Conservation (phyloP, 2,329 filamentous ascomycete genomes). For the Drechslerella coelobrocha region DNA sequence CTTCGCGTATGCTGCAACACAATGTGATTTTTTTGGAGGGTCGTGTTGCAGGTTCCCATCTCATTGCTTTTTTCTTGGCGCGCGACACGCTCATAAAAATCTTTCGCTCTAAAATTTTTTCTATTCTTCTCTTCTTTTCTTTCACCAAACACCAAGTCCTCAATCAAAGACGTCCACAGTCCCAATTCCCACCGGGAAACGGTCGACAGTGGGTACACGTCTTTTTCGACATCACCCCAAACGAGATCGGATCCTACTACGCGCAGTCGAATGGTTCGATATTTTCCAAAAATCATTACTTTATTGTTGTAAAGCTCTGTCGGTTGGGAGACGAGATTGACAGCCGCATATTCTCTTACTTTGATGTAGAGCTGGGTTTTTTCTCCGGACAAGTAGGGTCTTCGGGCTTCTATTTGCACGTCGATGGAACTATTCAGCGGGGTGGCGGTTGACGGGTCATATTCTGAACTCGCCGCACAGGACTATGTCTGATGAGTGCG, state of each 20-base stretch:
- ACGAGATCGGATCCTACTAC: slow-evolving; percentile 43
- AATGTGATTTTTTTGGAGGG: slow-evolving; percentile 7
- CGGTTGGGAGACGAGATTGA: slow-evolving; percentile 50
- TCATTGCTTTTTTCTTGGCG: slow-evolving; percentile 38
- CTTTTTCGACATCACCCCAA: slow-evolving; percentile 49
- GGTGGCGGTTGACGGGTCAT: slow-evolving; percentile 43
- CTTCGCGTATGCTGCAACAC: no score
- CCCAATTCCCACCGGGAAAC: slow-evolving; percentile 2
- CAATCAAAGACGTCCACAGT: slow-evolving; percentile 45
- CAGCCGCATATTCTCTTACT: slow-evolving; percentile 23
- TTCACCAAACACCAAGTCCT: slow-evolving; percentile 50
- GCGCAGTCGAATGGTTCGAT: slow-evolving; percentile 39
- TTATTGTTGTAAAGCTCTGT: slow-evolving; percentile 46
- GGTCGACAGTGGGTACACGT: slow-evolving; percentile 39
- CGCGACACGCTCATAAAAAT: slow-evolving; percentile 43
- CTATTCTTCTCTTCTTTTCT: slow-evolving; percentile 24
- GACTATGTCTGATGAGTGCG: slow-evolving; percentile 51
- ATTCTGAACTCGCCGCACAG: slow-evolving; percentile 50
- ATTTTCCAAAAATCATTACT: slow-evolving; percentile 49
- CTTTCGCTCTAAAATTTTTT: slow-evolving; percentile 21
- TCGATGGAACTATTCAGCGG: slow-evolving; percentile 46
- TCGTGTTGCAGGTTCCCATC: slow-evolving; percentile 8
- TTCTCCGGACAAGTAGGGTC: slow-evolving; percentile 25
- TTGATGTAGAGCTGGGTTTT: slow-evolving; percentile 39
- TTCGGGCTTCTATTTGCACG: slow-evolving; percentile 16